These are phyloP conservation scores for Pleomassaria siparia DNA, from an alignment of 2,329 filamentous ascomycete genomes.

Conservation along the genomic window DNA sequence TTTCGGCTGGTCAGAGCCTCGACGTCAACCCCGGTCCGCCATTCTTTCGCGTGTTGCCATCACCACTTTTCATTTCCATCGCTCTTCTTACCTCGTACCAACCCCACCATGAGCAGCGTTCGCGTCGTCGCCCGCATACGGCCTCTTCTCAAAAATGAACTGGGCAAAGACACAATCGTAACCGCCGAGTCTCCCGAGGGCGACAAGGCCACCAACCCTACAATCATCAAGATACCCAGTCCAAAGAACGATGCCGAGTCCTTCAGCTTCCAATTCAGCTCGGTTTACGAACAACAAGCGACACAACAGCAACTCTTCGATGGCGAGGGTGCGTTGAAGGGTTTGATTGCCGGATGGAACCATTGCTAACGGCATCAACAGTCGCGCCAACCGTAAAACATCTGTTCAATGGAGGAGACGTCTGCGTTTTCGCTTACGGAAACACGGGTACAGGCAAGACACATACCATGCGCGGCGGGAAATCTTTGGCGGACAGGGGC, in stretches of 20 bases:
- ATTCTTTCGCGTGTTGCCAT: constrained; percentile 36
- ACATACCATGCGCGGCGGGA: constrained; percentile 91
- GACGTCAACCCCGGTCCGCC: constrained; percentile 33
- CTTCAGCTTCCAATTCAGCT: constrained; percentile 93
- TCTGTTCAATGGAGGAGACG: constrained; percentile 71
- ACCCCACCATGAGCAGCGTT: constrained; percentile 48
- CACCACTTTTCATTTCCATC: constrained; percentile 16
- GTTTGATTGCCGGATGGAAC: background rate
- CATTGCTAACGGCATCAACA: constrained; percentile 45
- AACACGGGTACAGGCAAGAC: constrained; percentile 94
- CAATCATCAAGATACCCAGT: constrained; percentile 84
- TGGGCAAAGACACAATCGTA: constrained; percentile 86
- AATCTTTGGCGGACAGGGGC: constrained; percentile 81
- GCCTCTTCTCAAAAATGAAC: constrained; percentile 81
- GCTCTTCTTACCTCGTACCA: constrained; percentile 10
- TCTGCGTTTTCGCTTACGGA: constrained; percentile 81
- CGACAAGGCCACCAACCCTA: constrained; percentile 51
- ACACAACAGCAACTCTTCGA: constrained; percentile 88
- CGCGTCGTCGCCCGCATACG: constrained; percentile 89
- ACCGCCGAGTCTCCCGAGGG: constrained; percentile 53
- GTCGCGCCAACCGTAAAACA: constrained; percentile 89
- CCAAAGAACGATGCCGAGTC: constrained; percentile 90
- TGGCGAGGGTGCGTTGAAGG: constrained; percentile 67
- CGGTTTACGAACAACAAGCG: constrained; percentile 79
- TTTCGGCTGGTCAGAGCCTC: constrained; percentile 23